Evolutionary conservation across 2,329 filamentous ascomycete genomes (phyloP).

Genomic region (Fusarium sp.): DNA sequence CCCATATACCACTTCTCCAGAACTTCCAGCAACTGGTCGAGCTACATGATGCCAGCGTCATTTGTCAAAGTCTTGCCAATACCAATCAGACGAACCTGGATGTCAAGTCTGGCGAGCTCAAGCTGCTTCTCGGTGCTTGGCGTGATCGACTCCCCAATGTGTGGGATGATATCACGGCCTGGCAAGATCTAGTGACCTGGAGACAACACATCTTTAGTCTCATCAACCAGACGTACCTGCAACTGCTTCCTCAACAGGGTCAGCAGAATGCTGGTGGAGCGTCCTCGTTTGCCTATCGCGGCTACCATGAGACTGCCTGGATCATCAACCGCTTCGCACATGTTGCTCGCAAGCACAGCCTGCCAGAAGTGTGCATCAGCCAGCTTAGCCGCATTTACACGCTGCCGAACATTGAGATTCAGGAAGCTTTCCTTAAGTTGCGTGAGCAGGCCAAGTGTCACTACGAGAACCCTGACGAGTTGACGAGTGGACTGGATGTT

Average conservation of each 20-base stretch:
- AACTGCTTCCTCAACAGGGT: constrained; percentile 78
- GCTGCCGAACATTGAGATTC: constrained; percentile 98
- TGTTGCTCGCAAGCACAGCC: constrained; percentile 93
- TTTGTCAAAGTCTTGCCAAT: constrained; percentile 86
- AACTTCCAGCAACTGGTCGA: constrained; percentile 99
- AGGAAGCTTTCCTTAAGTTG: constrained; percentile 97
- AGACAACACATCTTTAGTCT: constrained; percentile 98
- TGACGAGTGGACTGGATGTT: constrained; percentile 92
- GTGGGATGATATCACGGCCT: constrained; percentile 99
- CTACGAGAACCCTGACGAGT: constrained; percentile 92
- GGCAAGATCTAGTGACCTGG: constrained; percentile 99
- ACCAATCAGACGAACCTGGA: constrained; percentile 89
- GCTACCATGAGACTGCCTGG: constrained; percentile 99
- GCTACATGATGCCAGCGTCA: constrained; percentile 95
- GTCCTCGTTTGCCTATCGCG: constrained; percentile 88
- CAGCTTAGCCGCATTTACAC: constrained; percentile 98
- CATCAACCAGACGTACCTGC: constrained; percentile 93
- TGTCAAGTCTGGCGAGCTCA: constrained; percentile 92
- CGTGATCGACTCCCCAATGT: constrained; percentile 94
- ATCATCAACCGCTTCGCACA: constrained; percentile 99
- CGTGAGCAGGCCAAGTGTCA: constrained; percentile 99
- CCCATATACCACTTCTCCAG: constrained; percentile 92
- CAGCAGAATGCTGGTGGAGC: constrained; percentile 81
- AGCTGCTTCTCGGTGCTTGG: constrained; percentile 93
- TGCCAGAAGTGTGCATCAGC: constrained; percentile 96